A percentile compares a stretch with the other conserved stretches of the same genome.
Conservation (phyloP, 495 filamentous ascomycete species). For the Aspergillus affinis region DNA sequence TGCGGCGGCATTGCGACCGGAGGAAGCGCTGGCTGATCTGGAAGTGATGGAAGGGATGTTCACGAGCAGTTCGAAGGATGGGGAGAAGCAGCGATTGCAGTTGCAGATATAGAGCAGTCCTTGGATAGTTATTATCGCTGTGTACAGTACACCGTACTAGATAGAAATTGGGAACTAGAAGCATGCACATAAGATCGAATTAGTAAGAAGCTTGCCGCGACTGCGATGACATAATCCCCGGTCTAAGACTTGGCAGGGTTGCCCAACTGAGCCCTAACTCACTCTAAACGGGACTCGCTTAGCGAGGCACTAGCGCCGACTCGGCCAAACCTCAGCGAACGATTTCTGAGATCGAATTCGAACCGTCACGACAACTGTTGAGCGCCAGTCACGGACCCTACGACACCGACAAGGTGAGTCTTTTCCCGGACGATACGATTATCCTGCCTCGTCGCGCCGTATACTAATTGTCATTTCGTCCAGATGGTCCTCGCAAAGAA, state of each 20-base stretch:
- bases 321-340: conserved; percentile 32
- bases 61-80: conserved; percentile 58
- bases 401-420: conserved; percentile 49
- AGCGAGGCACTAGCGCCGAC: conserved; percentile 42
- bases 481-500: conserved; percentile 99
- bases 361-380: conserved; percentile 50
- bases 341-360: conserved; percentile 45
- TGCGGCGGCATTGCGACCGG: conserved; percentile 58
- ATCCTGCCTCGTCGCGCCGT: conserved; percentile 2
- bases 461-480: conserved; percentile 18
- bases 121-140: too few species aligned
- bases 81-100: conserved; percentile 40
- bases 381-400: conserved; percentile 42
- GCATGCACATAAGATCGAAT: too few species aligned
- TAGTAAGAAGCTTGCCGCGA: too few species aligned
- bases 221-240: too few species aligned
- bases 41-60: conserved; percentile 67
- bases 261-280: conserved; percentile 18
- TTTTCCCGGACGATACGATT: neutral
- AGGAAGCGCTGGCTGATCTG: conserved; percentile 69
- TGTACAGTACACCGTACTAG: too few species aligned
- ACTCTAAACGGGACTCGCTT: conserved; percentile 34
- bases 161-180: too few species aligned
- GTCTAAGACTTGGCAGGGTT: conserved; percentile 29
- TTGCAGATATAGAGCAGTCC: conserved; percentile 16